Percentiles rank a stretch among this genome's conserved stretches.
These are phyloP conservation scores for Diaporthe nobilis DNA, from an alignment of 2,329 filamentous ascomycete genomes.

Conservation along the genomic window DNA sequence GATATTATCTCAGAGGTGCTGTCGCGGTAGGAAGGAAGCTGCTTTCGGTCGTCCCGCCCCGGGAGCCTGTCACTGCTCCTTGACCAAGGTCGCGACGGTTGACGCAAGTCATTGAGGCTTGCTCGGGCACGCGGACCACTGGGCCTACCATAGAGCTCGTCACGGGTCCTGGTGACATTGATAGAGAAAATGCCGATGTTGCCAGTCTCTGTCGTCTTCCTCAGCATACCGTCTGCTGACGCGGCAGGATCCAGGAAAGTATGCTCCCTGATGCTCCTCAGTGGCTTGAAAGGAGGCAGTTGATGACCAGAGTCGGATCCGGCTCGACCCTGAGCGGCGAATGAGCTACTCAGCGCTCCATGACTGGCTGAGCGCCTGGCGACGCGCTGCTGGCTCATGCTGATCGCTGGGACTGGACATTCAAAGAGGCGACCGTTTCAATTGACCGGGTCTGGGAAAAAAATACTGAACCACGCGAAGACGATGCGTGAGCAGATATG, in stretches of 20 bases:
- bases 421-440: conserved; percentile 17
- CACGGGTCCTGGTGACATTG: conserved; percentile 65
- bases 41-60: conserved; percentile 58
- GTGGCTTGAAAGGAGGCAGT: conserved; percentile 53
- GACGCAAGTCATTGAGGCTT: conserved; percentile 49
- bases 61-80: conserved; percentile 51
- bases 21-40: conserved; percentile 65
- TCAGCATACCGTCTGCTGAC: conserved; percentile 75
- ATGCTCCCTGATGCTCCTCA: conserved; percentile 61
- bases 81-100: conserved; percentile 48
- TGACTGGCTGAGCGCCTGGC: conserved; percentile 56
- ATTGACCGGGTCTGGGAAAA: conserved; percentile 9
- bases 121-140: conserved; percentile 50
- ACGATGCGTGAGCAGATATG: conserved; percentile 38
- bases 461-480: conserved; percentile 37
- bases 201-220: conserved; percentile 76
- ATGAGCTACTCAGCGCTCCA: conserved; percentile 54
- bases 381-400: conserved; percentile 41
- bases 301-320: conserved; percentile 35
- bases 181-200: conserved; percentile 73
- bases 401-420: not conserved
- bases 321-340: conserved; percentile 48
- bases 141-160: conserved; percentile 46
- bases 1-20: conserved; percentile 69
- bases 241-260: conserved; percentile 63